These are phyloP conservation scores for Thielaviopsis euricoi DNA, from an alignment of 2,329 filamentous ascomycete genomes.

Conservation along the genomic window DNA sequence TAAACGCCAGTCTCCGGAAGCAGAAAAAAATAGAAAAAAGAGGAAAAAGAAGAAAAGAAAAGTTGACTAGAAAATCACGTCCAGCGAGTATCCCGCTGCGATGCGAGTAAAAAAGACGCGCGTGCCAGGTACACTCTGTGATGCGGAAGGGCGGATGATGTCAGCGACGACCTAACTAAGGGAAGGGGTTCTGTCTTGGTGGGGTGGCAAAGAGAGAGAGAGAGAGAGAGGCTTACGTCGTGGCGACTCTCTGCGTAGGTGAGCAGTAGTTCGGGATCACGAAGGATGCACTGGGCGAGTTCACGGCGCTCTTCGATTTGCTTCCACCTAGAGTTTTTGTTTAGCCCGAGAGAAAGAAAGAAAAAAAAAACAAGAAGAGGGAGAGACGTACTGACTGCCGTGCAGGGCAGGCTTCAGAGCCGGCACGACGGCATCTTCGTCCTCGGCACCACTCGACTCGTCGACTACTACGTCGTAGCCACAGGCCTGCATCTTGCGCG, in stretches of 20 bases:
- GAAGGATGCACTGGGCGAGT: slow-evolving; percentile 25
- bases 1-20: not conserved
- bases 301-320: not conserved
- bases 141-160: too few species aligned
- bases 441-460: not conserved
- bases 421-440: not conserved
- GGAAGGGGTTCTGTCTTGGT: too few species aligned
- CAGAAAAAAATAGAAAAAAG: not conserved
- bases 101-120: slow-evolving; percentile 39
- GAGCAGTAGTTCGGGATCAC: slow-evolving; percentile 40
- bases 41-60: not conserved
- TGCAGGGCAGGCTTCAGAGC: not conserved
- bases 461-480: not conserved
- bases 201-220: too few species aligned
- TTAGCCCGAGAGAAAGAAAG: not conserved
- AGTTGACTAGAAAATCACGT: not conserved
- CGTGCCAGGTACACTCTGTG: slow-evolving; percentile 37
- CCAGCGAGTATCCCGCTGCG: slow-evolving; percentile 31
- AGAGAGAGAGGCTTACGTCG: slow-evolving; percentile 33
- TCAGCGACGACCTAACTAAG: too few species aligned
- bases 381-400: not conserved
- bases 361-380: too few species aligned
- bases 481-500: not conserved
- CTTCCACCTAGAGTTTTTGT: not conserved
- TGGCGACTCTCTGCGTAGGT: slow-evolving; percentile 38